Evolutionary conservation across 2,329 filamentous ascomycete genomes (phyloP).

Genomic region (Neofusicoccum ribis): DNA sequence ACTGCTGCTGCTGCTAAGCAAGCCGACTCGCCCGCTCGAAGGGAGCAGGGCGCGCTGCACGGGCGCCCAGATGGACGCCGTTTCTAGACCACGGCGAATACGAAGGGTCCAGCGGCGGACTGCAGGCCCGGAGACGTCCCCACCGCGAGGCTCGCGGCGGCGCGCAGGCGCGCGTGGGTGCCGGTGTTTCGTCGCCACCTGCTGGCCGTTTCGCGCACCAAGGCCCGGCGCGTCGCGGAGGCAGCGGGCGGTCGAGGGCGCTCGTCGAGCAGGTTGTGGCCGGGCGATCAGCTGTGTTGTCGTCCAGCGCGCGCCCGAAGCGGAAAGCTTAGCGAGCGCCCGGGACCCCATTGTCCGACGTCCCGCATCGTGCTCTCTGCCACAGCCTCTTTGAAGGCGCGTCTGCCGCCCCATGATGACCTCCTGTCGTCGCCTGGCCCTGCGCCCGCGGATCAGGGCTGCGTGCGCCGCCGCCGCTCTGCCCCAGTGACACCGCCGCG

Average conservation of each 20-base stretch:
- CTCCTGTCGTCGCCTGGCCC: background rate
- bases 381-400: conserved; percentile 7
- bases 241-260: background rate
- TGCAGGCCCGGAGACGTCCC: background rate
- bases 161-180: background rate
- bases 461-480: background rate
- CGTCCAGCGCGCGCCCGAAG: conserved; percentile 1
- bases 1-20: background rate
- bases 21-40: background rate
- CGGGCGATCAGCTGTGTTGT: conserved; percentile 9
- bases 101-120: conserved; percentile 7
- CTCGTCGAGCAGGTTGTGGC: background rate
- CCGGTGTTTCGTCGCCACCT: conserved; percentile 8
- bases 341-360: conserved; percentile 9
- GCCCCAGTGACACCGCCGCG: background rate
- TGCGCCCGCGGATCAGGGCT: background rate
- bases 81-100: conserved; percentile 11
- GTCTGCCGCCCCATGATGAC: conserved; percentile 10
- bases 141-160: background rate
- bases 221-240: background rate
- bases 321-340: conserved; percentile 2
- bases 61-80: background rate
- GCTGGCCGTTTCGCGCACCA: background rate
- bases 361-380: background rate
- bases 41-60: conserved; percentile 5